Evolutionary conservation across 306 rosid species (phyloP).

Genomic region (Psophocarpus tetragonolobus): DNA sequence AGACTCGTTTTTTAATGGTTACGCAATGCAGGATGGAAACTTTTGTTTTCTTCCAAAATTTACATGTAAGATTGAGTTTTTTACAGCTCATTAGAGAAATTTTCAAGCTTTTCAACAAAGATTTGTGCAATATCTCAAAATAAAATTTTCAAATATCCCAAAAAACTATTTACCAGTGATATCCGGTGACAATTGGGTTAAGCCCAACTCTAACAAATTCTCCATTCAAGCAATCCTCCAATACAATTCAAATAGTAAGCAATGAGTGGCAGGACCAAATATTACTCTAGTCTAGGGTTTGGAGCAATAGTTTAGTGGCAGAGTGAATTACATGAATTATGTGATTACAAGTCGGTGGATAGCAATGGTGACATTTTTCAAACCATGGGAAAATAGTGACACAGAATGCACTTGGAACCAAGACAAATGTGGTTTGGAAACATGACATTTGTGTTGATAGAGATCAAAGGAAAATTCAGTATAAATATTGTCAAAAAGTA

Average conservation of each 20-base stretch:
- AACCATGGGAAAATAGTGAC: too few relatives aligned
- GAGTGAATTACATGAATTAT: background rate
- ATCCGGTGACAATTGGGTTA: constrained; percentile 92
- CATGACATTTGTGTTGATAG: too few relatives aligned
- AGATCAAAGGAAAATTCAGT: too few relatives aligned
- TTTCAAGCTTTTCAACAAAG: constrained; percentile 10
- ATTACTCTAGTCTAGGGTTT: background rate
- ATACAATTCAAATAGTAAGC: constrained; percentile 22
- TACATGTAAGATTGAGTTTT: too few relatives aligned
- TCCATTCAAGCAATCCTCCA: constrained; percentile 87
- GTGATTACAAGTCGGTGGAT: background rate
- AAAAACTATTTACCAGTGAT: constrained; percentile 74
- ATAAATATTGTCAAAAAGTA: too few relatives aligned
- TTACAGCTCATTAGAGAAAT: too few relatives aligned
- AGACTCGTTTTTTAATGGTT: too few relatives aligned
- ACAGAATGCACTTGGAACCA: too few relatives aligned
- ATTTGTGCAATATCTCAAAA: background rate
- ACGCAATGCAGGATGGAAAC: too few relatives aligned
- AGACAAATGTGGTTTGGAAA: too few relatives aligned
- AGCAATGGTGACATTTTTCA: background rate
- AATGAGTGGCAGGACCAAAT: background rate
- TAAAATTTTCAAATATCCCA: too few relatives aligned
- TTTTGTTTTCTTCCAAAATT: too few relatives aligned
- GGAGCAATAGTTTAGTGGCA: background rate
- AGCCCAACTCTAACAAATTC: constrained; percentile 98